These are phyloP conservation scores for Amylocystis lapponica DNA, from an alignment of 768 basidiomycete genomes.

Conservation along the genomic window DNA sequence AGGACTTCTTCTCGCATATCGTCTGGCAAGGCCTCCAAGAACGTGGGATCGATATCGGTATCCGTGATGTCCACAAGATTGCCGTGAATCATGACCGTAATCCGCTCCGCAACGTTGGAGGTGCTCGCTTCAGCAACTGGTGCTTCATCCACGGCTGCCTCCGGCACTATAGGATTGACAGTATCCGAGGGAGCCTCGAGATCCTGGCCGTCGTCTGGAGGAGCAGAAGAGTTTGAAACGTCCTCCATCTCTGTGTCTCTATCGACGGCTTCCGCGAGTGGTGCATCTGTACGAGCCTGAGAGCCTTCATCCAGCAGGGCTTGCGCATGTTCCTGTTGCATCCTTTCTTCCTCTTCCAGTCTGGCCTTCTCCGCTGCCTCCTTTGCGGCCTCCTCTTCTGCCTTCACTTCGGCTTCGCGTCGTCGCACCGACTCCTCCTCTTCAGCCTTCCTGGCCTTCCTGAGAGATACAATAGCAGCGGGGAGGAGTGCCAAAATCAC, in stretches of 20 bases:
- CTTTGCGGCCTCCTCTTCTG: slow-evolving; percentile 43
- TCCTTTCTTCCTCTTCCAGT: slow-evolving; percentile 31
- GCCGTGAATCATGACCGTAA: slow-evolving; percentile 90
- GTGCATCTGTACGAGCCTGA: slow-evolving; percentile 5
- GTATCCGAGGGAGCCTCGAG: slow-evolving; percentile 8
- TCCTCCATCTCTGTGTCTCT: slow-evolving; percentile 52
- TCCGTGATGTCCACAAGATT: slow-evolving; percentile 95
- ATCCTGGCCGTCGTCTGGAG: slow-evolving; percentile 3
- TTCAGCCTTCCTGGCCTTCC: slow-evolving; percentile 27
- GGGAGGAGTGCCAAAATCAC: slow-evolving; percentile 72
- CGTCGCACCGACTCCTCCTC: slow-evolving; percentile 34
- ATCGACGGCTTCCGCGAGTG: slow-evolving; percentile 18
- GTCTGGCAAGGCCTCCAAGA: slow-evolving; percentile 95
- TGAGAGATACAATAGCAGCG: slow-evolving; percentile 62
- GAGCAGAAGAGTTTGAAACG: slow-evolving; percentile 9
- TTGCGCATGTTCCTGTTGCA: slow-evolving; percentile 29
- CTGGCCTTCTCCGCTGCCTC: slow-evolving; percentile 32
- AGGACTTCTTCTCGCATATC: slow-evolving; percentile 98
- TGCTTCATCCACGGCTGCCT: slow-evolving; percentile 9
- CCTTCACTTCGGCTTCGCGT: slow-evolving; percentile 44
- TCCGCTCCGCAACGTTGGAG: slow-evolving; percentile 39
- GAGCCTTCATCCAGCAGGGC: slow-evolving; percentile 16
- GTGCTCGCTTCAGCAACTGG: not conserved
- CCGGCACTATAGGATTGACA: slow-evolving; percentile 10
- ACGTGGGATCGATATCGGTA: slow-evolving; percentile 96